phyloP scores from a whole-genome alignment of 2,329 filamentous ascomycete genomes.

The Cladosporium velox region DNA sequence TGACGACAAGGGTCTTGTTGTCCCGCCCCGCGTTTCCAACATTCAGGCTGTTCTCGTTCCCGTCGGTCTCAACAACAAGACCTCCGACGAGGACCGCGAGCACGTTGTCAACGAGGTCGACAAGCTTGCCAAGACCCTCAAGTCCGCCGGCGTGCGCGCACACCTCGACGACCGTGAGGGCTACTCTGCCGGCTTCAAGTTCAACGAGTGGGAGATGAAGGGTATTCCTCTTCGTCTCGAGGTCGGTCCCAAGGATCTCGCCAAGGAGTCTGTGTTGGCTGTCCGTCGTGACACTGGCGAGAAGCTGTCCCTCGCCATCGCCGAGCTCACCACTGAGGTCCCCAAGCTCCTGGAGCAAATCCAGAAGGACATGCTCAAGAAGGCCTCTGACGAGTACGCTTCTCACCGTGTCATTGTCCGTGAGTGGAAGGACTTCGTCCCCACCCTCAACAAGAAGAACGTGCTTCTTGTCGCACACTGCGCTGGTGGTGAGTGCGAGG shows the following conservation, averaged over 20 bases:
- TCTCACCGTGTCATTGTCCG: slow-evolving; percentile 78
- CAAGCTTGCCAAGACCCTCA: slow-evolving; percentile 67
- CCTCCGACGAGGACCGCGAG: slow-evolving; percentile 73
- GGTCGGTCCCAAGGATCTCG: slow-evolving; percentile 92
- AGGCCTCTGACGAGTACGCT: slow-evolving; percentile 76
- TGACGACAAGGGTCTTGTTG: slow-evolving; percentile 91
- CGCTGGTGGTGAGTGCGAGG: slow-evolving; percentile 79
- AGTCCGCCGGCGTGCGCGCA: slow-evolving; percentile 72
- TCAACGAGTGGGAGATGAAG: slow-evolving; percentile 98
- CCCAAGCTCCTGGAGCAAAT: slow-evolving; percentile 85
- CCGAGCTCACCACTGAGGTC: slow-evolving; percentile 71
- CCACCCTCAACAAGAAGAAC: slow-evolving; percentile 87
- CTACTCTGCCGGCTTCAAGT: slow-evolving; percentile 95
- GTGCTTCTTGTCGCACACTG: slow-evolving; percentile 92
- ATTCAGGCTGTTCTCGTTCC: slow-evolving; percentile 85
- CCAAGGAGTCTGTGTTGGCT: slow-evolving; percentile 78
- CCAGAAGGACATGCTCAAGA: slow-evolving; percentile 75
- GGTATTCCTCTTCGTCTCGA: slow-evolving; percentile 92
- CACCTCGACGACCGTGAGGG: slow-evolving; percentile 84
- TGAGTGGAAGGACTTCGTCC: slow-evolving; percentile 88
- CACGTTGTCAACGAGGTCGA: slow-evolving; percentile 76
- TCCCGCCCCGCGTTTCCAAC: slow-evolving; percentile 87
- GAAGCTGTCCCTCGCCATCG: slow-evolving; percentile 77
- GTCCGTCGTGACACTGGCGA: slow-evolving; percentile 83
- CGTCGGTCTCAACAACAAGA: slow-evolving; percentile 89